phyloP scores from a whole-genome alignment of 192 early-diverging fungal species.

The Backusella sp. region DNA sequence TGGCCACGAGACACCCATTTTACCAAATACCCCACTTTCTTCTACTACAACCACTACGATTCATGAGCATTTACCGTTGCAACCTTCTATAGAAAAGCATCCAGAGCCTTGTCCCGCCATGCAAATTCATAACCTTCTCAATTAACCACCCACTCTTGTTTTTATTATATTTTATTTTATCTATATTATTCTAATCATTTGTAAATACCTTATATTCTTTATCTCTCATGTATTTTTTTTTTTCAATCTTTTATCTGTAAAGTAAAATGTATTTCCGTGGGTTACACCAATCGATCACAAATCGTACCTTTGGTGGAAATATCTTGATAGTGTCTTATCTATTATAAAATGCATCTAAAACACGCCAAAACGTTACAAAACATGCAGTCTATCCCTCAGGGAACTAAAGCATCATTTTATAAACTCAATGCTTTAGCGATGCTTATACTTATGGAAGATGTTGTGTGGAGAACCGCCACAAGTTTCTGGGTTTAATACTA shows the following conservation, averaged over 20 bases:
- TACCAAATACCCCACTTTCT: not conserved
- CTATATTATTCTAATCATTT: not conserved
- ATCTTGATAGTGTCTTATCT: not conserved
- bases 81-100: not conserved
- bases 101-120: constrained; percentile 6
- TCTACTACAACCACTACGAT: not conserved
- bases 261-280: not conserved
- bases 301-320: not conserved
- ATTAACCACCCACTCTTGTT: constrained; percentile 6
- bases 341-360: not conserved
- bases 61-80: not conserved
- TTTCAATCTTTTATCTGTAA: not conserved
- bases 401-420: no score
- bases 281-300: not conserved
- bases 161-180: not conserved
- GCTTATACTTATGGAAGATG: no score
- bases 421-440: no score
- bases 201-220: constrained; percentile 2
- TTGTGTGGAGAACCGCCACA: no score
- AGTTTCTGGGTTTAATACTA: no score
- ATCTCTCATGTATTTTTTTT: constrained; percentile 2
- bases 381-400: no score
- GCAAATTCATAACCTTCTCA: constrained; percentile 29
- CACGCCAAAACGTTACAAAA: not conserved
- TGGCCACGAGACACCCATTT: not conserved